phyloP scores from a whole-genome alignment of 2,329 filamentous ascomycete species.

The Diaporthe citrichinensis region DNA sequence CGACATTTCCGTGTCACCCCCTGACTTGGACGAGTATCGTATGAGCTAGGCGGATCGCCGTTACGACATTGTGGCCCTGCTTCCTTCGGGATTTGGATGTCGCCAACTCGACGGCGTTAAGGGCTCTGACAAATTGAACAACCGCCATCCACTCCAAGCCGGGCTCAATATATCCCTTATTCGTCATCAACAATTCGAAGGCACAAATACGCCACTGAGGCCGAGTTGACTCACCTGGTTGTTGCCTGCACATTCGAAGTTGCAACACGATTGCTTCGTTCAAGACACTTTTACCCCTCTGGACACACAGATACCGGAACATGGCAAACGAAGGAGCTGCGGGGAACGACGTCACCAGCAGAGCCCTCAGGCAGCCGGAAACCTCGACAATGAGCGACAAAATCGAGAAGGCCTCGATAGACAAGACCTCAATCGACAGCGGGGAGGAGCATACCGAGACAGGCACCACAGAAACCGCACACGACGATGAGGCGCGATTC shows the following conservation, averaged over 20 bases:
- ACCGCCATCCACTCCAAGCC: neutral
- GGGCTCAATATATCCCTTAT: neutral
- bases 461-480: conserved; percentile 22
- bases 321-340: conserved; percentile 41
- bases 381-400: conserved; percentile 22
- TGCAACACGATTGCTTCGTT: neutral
- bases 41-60: conserved; percentile 19
- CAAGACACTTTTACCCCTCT: neutral
- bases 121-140: conserved; percentile 4
- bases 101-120: neutral
- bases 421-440: conserved; percentile 29
- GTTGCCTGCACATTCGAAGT: neutral
- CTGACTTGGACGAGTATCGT: neutral
- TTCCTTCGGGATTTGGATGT: conserved; percentile 7
- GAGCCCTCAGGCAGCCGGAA: neutral
- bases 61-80: neutral
- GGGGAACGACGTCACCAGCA: neutral
- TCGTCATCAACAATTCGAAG: neutral
- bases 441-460: conserved; percentile 29
- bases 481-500: conserved; percentile 41
- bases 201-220: neutral
- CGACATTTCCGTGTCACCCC: neutral
- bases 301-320: neutral
- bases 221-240: neutral
- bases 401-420: conserved; percentile 41